phyloP scores from a whole-genome alignment of 805 yeast species.

The Kluyveromyces wickerhamii region DNA sequence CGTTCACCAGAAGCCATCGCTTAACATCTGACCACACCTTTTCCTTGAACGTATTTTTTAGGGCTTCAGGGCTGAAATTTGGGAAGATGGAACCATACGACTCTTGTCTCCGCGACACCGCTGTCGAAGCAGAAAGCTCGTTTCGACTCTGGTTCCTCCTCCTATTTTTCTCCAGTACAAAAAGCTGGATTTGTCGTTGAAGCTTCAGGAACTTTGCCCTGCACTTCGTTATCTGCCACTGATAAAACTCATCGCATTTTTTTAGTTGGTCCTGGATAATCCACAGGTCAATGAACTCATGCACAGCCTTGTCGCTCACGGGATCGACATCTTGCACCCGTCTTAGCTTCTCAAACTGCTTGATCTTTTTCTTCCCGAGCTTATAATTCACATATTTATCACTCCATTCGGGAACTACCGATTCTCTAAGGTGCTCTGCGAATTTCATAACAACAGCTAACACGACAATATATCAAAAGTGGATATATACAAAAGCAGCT shows the following conservation, averaged over 20 bases:
- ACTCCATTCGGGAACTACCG: constrained; percentile 84
- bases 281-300: constrained; percentile 29
- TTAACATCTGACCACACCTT: constrained; percentile 1
- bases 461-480: too few relatives aligned
- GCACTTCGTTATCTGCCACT: constrained; percentile 24
- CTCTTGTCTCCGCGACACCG: not conserved
- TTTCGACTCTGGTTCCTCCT: too few relatives aligned
- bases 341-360: constrained; percentile 15
- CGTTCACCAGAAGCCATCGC: constrained; percentile 1
- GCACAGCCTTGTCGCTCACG: constrained; percentile 14
- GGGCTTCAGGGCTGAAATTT: constrained; percentile 1
- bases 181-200: constrained; percentile 18
- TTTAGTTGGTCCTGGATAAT: constrained; percentile 21
- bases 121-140: not conserved
- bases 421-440: constrained; percentile 53
- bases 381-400: constrained; percentile 71
- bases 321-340: constrained; percentile 8
- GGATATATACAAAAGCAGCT: too few relatives aligned
- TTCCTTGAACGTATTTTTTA: not conserved
- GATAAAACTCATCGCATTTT: constrained; percentile 29
- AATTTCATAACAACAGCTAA: too few relatives aligned
- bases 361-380: constrained; percentile 35
- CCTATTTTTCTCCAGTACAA: constrained; percentile 2
- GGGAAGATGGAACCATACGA: constrained; percentile 5
- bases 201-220: constrained; percentile 18